Conservation (phyloP, 2,329 filamentous ascomycete genomes). For the Pseudogymnoascus sp. region DNA sequence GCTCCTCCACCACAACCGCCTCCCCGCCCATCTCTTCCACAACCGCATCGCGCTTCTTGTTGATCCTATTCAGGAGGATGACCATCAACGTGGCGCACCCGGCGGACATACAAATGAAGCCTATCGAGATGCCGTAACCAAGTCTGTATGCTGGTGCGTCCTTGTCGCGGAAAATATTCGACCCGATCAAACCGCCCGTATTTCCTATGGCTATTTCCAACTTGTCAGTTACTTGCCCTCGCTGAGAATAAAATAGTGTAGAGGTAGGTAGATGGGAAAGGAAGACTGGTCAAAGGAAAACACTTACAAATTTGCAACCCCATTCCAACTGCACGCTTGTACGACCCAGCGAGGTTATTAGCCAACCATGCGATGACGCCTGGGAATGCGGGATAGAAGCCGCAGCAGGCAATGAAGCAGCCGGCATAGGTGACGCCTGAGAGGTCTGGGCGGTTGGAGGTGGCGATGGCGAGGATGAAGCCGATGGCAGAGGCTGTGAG, state of each 20-base stretch:
- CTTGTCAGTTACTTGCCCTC: not conserved
- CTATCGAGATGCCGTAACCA: constrained; percentile 21
- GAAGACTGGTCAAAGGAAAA: constrained; percentile 24
- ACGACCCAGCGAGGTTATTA: constrained; percentile 48
- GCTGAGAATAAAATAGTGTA: not conserved
- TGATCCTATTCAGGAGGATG: constrained; percentile 35
- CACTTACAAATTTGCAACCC: constrained; percentile 45
- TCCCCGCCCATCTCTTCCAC: not conserved
- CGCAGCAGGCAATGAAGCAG: constrained; percentile 35
- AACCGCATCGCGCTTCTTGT: constrained; percentile 34
- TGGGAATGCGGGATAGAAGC: constrained; percentile 37
- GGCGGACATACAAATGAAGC: constrained; percentile 28
- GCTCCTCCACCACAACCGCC: not conserved
- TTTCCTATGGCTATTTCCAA: constrained; percentile 22
- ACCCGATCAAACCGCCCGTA: constrained; percentile 15
- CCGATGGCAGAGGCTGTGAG: constrained; percentile 34
- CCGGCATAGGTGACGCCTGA: constrained; percentile 30
- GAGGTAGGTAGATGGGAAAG: not conserved
- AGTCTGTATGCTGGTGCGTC: constrained; percentile 12
- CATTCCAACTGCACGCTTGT: constrained; percentile 51
- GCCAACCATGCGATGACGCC: constrained; percentile 45
- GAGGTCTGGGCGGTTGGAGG: not conserved
- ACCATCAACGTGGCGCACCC: constrained; percentile 33
- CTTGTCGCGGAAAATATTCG: constrained; percentile 13
- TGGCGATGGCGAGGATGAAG: constrained; percentile 14